These are phyloP conservation scores for Bacidia rubella DNA, from an alignment of 495 filamentous ascomycete species.

Conservation along the genomic window DNA sequence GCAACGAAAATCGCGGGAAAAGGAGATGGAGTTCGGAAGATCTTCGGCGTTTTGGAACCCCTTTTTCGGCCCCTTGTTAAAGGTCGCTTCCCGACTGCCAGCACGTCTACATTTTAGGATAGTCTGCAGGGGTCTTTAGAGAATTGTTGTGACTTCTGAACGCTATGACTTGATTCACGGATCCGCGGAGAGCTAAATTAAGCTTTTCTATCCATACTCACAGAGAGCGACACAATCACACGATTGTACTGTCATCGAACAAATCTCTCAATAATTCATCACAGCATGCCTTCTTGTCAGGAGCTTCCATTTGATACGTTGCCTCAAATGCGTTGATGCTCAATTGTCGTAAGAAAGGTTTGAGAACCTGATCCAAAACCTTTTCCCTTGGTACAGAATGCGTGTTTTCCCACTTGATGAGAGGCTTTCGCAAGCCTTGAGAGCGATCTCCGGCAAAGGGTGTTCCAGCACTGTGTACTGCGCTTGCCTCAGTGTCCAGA, in stretches of 20 bases:
- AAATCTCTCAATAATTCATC: slow-evolving; percentile 62
- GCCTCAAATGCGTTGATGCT: slow-evolving; percentile 88
- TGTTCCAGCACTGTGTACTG: slow-evolving; percentile 22
- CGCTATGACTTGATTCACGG: too few species aligned
- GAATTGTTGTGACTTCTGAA: too few species aligned
- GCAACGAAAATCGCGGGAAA: too few species aligned
- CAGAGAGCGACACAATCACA: background rate
- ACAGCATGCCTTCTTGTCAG: slow-evolving; percentile 56
- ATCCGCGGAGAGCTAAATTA: too few species aligned
- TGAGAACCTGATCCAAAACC: slow-evolving; percentile 57
- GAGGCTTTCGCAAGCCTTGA: slow-evolving; percentile 18
- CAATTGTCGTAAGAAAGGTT: slow-evolving; percentile 80
- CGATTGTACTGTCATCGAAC: slow-evolving; percentile 60
- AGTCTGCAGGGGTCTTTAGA: too few species aligned
- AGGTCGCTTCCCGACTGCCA: too few species aligned
- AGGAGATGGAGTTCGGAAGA: too few species aligned
- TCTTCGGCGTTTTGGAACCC: too few species aligned
- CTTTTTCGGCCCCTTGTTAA: too few species aligned
- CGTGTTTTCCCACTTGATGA: slow-evolving; percentile 31
- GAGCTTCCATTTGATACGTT: slow-evolving; percentile 67
- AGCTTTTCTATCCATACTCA: background rate
- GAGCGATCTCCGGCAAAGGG: slow-evolving; percentile 6
- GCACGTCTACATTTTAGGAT: too few species aligned
- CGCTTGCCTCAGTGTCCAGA: slow-evolving; percentile 39
- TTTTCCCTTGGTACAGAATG: slow-evolving; percentile 48